These are phyloP conservation scores for Apium graveolens DNA, from an alignment of 129 eudicot genomes.

Conservation along the genomic window DNA sequence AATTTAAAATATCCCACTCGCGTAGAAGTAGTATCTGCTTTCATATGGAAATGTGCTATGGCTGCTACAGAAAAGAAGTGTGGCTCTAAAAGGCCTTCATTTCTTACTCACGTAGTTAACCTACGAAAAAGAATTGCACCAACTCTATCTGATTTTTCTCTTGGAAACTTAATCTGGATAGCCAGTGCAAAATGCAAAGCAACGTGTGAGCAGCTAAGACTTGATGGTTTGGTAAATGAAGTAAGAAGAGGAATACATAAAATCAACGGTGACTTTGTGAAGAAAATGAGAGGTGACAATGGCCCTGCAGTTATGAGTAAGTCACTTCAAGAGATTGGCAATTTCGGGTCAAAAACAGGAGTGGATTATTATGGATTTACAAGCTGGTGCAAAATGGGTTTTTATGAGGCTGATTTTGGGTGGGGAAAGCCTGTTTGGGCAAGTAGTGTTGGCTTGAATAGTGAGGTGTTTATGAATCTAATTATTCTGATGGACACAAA, in stretches of 20 bases:
- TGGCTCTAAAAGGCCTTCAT: conserved; percentile 30
- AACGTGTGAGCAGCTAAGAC: neutral
- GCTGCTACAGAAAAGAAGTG: conserved; percentile 14
- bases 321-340: conserved; percentile 32
- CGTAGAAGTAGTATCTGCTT: conserved; percentile 12
- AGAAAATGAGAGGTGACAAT: conserved; percentile 30
- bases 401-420: conserved; percentile 64
- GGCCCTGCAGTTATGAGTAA: conserved; percentile 31
- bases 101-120: conserved; percentile 53
- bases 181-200: conserved; percentile 29
- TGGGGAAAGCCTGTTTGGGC: conserved; percentile 80
- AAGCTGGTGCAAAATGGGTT: conserved; percentile 64
- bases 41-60: conserved; percentile 11
- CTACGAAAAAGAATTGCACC: conserved; percentile 39
- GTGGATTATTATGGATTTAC: conserved; percentile 37
- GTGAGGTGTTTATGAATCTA: conserved; percentile 45
- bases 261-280: conserved; percentile 43
- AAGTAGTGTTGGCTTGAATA: conserved; percentile 29
- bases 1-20: neutral
- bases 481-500: conserved; percentile 43
- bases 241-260: conserved; percentile 34
- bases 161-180: conserved; percentile 64
- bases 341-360: conserved; percentile 16
- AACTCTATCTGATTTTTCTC: conserved; percentile 26
- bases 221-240: conserved; percentile 23